phyloP scores from a whole-genome alignment of 495 filamentous ascomycete genomes.

The Lasiosphaeris hirsuta region DNA sequence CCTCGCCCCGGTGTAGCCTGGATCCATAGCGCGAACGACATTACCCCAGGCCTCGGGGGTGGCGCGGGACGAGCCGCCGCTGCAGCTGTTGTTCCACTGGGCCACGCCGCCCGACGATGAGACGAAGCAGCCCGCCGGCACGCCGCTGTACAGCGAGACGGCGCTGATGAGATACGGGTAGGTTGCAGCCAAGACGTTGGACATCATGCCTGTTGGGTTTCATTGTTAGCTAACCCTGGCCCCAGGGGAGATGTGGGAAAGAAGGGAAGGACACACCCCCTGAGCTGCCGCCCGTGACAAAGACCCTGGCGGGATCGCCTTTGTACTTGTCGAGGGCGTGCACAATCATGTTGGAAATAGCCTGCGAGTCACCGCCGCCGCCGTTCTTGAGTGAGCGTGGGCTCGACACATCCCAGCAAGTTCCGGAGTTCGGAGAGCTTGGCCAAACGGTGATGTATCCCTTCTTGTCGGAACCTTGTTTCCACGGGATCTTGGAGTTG shows the following conservation, averaged over 20 bases:
- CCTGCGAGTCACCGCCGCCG: slow-evolving; percentile 39
- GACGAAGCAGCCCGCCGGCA: slow-evolving; percentile 57
- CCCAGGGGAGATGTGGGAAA: not conserved
- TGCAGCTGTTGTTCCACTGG: slow-evolving; percentile 44
- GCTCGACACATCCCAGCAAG: slow-evolving; percentile 60
- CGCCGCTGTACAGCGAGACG: slow-evolving; percentile 54
- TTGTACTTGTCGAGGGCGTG: slow-evolving; percentile 34
- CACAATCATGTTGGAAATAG: slow-evolving; percentile 43
- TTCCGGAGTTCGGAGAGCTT: slow-evolving; percentile 41
- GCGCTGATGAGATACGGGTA: slow-evolving; percentile 56
- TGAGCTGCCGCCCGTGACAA: slow-evolving; percentile 38
- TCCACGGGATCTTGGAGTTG: slow-evolving; percentile 48
- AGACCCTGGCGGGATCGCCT: slow-evolving; percentile 32
- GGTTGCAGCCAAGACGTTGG: slow-evolving; percentile 54
- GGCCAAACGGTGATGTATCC: slow-evolving; percentile 59
- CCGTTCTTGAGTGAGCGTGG: slow-evolving; percentile 35
- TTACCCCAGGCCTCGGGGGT: slow-evolving; percentile 41
- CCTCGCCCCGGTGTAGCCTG: slow-evolving; percentile 42
- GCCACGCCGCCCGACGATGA: slow-evolving; percentile 34
- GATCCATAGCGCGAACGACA: slow-evolving; percentile 46
- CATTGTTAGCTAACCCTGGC: not conserved
- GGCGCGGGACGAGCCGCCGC: slow-evolving; percentile 38
- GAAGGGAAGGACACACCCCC: slow-evolving; percentile 38
- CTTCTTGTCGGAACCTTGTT: slow-evolving; percentile 46
- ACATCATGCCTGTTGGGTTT: slow-evolving; percentile 13